Percentiles rank a stretch among this genome's conserved stretches.
These are phyloP conservation scores for Mycena leptocephala DNA, from an alignment of 768 basidiomycete genomes.

Conservation along the genomic window DNA sequence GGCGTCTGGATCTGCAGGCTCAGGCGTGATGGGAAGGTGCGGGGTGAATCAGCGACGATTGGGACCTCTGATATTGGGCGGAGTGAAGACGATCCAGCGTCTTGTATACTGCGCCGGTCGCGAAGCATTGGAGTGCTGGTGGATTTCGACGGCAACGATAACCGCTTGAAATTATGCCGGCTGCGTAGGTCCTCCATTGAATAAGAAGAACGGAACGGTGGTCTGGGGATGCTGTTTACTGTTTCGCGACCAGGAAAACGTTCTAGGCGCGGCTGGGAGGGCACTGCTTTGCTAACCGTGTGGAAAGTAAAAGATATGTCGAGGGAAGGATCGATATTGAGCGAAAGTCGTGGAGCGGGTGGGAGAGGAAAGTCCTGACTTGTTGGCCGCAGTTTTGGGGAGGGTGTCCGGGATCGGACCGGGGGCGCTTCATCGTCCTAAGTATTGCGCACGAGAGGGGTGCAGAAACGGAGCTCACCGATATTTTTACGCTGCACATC, in stretches of 20 bases:
- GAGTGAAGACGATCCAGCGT: background rate
- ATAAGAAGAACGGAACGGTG: conserved; percentile 21
- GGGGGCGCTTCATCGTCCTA: conserved; percentile 14
- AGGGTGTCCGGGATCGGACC: conserved; percentile 10
- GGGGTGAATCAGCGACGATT: conserved; percentile 10
- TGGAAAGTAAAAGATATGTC: conserved; percentile 34
- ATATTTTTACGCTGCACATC: conserved; percentile 44
- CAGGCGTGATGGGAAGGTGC: conserved; percentile 2
- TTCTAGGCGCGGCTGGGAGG: conserved; percentile 30
- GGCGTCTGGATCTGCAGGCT: conserved; percentile 34
- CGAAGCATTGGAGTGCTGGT: background rate
- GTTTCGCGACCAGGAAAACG: conserved; percentile 14
- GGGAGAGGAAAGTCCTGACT: conserved; percentile 35
- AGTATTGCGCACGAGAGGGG: conserved; percentile 12
- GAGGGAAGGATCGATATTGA: conserved; percentile 23
- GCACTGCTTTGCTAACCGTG: conserved; percentile 34
- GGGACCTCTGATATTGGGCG: conserved; percentile 18
- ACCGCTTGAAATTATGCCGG: conserved; percentile 8
- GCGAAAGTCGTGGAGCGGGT: conserved; percentile 23
- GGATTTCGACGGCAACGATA: conserved; percentile 26
- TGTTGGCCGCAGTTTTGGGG: conserved; percentile 28
- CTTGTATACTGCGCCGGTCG: conserved; percentile 3
- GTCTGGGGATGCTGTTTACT: conserved; percentile 1
- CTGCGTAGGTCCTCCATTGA: conserved; percentile 35
- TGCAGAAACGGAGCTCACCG: conserved; percentile 24